Percentiles rank a stretch among this genome's conserved stretches.
These are phyloP conservation scores for Lactifluus subvellereus DNA, from an alignment of 768 basidiomycete species.

Conservation along the genomic window DNA sequence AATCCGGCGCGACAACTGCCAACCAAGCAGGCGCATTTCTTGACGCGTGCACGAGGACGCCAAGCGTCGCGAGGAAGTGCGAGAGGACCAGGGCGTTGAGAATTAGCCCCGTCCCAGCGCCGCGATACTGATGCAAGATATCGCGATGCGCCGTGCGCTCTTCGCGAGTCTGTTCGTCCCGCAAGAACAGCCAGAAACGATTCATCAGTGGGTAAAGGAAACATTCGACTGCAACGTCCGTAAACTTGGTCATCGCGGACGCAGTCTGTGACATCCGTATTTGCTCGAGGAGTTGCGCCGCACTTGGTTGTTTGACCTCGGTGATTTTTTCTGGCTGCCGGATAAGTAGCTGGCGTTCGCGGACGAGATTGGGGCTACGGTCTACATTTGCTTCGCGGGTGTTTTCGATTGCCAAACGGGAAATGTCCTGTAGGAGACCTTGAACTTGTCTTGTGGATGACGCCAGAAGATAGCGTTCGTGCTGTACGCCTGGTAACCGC, in stretches of 20 bases:
- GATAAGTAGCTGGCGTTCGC: constrained; percentile 72
- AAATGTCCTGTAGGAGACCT: constrained; percentile 57
- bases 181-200: constrained; percentile 91
- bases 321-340: constrained; percentile 42
- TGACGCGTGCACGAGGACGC: constrained; percentile 76
- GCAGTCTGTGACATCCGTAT: constrained; percentile 10
- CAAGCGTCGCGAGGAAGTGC: constrained; percentile 68
- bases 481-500: constrained; percentile 63
- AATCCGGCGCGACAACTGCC: constrained; percentile 71
- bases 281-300: constrained; percentile 16
- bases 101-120: constrained; percentile 77
- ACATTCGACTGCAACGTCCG: constrained; percentile 73
- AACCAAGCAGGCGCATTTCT: constrained; percentile 79
- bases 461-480: constrained; percentile 40
- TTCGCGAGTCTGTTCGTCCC: constrained; percentile 76
- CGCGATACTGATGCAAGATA: constrained; percentile 52
- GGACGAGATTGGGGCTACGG: constrained; percentile 53
- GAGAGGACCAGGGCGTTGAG: constrained; percentile 72
- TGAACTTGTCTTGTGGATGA: constrained; percentile 41
- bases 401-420: constrained; percentile 54
- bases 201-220: constrained; percentile 89
- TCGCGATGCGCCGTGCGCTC: constrained; percentile 56
- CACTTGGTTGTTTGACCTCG: constrained; percentile 33
- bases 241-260: constrained; percentile 41
- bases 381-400: constrained; percentile 49